Evolutionary conservation across 139 green algal genomes (phyloP).

Genomic region (Zygnema circumcarinatum): DNA sequence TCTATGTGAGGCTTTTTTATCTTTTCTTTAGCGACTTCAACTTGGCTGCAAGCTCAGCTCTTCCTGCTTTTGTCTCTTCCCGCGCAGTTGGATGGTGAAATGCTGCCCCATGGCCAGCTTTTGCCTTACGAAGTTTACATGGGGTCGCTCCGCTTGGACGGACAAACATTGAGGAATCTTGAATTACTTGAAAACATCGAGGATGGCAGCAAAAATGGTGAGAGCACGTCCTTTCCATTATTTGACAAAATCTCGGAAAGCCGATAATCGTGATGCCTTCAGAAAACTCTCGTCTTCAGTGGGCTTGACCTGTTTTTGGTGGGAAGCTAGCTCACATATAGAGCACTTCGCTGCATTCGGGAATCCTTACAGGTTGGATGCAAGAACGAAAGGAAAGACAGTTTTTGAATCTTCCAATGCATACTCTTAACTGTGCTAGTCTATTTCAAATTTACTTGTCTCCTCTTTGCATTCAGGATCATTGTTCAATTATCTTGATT

Average conservation of each 20-base stretch:
- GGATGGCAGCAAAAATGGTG: constrained; percentile 69
- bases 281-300: background rate
- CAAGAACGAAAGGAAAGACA: no score
- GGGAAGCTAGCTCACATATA: constrained; percentile 6
- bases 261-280: background rate
- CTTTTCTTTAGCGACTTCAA: no score
- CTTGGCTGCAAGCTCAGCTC: no score
- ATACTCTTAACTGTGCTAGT: no score
- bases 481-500: constrained; percentile 84
- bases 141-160: constrained; percentile 74
- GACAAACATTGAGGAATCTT: constrained; percentile 88
- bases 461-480: no score
- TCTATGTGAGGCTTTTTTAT: no score
- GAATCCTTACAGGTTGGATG: no score
- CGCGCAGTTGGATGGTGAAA: constrained; percentile 16
- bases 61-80: no score
- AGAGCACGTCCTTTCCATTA: background rate
- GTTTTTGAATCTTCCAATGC: no score
- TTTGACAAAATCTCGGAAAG: background rate
- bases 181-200: constrained; percentile 87
- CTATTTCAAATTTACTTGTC: no score
- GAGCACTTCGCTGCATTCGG: no score
- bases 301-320: background rate
- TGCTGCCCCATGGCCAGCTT: constrained; percentile 41
- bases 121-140: constrained; percentile 42